phyloP scores from a whole-genome alignment of 2,329 filamentous ascomycete species.

The Cladobotryum mycophilum region DNA sequence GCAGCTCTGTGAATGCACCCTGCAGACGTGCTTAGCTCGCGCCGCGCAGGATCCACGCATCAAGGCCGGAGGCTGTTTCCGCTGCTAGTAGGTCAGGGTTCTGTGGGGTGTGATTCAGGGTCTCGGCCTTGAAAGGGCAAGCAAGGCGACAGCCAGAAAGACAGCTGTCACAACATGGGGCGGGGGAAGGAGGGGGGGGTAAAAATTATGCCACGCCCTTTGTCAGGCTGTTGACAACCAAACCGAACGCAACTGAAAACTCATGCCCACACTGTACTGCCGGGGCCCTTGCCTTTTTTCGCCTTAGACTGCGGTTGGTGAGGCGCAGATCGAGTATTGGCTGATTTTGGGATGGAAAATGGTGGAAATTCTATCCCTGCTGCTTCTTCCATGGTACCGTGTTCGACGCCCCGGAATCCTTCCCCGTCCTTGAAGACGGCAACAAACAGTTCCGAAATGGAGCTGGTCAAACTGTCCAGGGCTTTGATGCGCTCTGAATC shows the following conservation, averaged over 20 bases:
- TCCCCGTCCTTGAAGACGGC: constrained; percentile 74
- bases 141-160: too few species aligned
- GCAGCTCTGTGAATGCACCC: too few species aligned
- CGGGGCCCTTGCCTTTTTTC: not conserved
- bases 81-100: too few species aligned
- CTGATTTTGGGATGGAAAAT: not conserved
- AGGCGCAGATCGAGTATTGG: not conserved
- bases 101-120: too few species aligned
- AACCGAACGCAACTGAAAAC: not conserved
- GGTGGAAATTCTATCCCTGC: not conserved
- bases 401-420: constrained; percentile 48
- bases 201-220: constrained; percentile 2
- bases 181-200: not conserved
- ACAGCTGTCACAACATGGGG: too few species aligned
- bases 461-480: constrained; percentile 64
- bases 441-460: constrained; percentile 62
- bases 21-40: too few species aligned
- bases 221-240: not conserved
- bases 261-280: not conserved
- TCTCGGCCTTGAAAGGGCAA: too few species aligned
- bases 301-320: not conserved
- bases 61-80: too few species aligned
- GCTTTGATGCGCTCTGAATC: constrained; percentile 70
- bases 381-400: constrained; percentile 13
- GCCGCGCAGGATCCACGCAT: too few species aligned